These are phyloP conservation scores for Grifola frondosa DNA, from an alignment of 1,284 basidiomycete genomes.

Conservation along the genomic window DNA sequence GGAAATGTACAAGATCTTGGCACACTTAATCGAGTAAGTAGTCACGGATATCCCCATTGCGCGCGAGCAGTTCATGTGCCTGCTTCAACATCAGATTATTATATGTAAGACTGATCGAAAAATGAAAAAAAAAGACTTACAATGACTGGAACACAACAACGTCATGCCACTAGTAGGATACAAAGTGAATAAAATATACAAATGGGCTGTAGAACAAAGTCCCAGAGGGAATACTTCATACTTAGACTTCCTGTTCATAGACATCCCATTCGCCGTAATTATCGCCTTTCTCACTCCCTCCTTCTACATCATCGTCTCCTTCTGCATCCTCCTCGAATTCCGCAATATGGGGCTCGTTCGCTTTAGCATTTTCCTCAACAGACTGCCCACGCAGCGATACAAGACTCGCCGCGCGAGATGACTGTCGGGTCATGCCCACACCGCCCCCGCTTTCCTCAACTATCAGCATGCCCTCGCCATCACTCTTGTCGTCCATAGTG, in stretches of 20 bases:
- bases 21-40: no score
- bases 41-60: no score
- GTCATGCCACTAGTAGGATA: no score
- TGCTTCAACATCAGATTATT: no score
- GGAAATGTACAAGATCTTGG: no score
- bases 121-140: no score
- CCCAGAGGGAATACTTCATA: no score
- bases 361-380: conserved; percentile 16
- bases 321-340: conserved; percentile 26
- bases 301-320: conserved; percentile 31
- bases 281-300: conserved; percentile 37
- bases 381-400: conserved; percentile 9
- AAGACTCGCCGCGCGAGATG: conserved; percentile 15
- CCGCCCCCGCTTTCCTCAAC: conserved; percentile 46
- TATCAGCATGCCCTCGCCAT: conserved; percentile 45
- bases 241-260: conserved; percentile 45
- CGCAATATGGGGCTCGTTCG: conserved; percentile 15
- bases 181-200: no score
- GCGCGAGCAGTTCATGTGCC: no score
- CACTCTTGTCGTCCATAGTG: conserved; percentile 54
- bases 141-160: no score
- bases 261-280: conserved; percentile 40
- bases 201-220: no score
- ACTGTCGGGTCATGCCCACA: conserved; percentile 25
- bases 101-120: no score